Base-by-base conservation (phyloP, 306 rosid genomes). In the Chamaecrista fasciculata region DNA sequence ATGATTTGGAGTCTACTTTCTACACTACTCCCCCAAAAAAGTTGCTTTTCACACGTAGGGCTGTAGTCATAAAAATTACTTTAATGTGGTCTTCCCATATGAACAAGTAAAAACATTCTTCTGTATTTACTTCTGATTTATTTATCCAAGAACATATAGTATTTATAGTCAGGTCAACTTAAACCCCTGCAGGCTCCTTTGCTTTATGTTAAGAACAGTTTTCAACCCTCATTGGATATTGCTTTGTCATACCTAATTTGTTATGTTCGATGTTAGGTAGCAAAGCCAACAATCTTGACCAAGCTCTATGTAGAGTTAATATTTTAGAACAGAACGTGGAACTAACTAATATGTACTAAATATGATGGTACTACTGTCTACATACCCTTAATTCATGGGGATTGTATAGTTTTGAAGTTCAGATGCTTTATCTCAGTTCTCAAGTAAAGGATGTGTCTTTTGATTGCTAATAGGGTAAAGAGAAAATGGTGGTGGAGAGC, bases 1-100 rank as follows among this genome's bases (percentile, higher is more conserved):
- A 84, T 78, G 82, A 83, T 80, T 81, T 71, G 70, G 62, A 82
- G 85, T 84, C 91, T 86, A 86, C 78, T 76, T 82, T 76, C 79
- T 75, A 86, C 88, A 76, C 88, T 64, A 56, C 62, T 66, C 68
- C 62, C 62, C 69, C 78, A 78, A 78, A 40, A 78, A 78, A 40
- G 70, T 71, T 80, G 66, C 86, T 78, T 79, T 84, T 74, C 87
- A 66, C 86, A 84, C 67, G 70, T 63, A 85, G 37, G 49, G 46
- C 53, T 37, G 24, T 24, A 7, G 16, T 43, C 44, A 33, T 2
- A 33, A 19, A 33, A 19, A 29, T 18, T 15, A 42, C n/a, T 61
- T 59, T 2, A 51, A 55, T 5, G 6, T 14, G 4, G n/a, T 61
- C 20, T 56, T 47, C 7, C 33, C 48, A 14, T 43, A 20, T 57